Percentiles rank a stretch among this genome's conserved stretches.
phyloP scores from a whole-genome alignment of 345 rosid genomes.

The Toxicodendron radicans region DNA sequence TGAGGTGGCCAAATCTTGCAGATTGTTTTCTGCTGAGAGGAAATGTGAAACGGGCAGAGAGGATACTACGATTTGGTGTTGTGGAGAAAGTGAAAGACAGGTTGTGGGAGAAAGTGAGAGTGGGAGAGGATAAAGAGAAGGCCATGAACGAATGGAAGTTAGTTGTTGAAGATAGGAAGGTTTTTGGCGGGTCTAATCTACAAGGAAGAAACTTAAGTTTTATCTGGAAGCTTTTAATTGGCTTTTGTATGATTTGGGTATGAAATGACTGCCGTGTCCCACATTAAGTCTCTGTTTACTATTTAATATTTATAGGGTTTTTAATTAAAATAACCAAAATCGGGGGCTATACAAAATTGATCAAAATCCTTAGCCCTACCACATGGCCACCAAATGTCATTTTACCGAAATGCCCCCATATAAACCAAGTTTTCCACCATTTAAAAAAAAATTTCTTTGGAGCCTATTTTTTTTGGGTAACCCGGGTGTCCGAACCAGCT shows the following conservation, averaged over 20 bases:
- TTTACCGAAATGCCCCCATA: no score
- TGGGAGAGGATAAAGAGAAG: conserved; percentile 48
- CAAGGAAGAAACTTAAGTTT: conserved; percentile 2
- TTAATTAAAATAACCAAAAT: no score
- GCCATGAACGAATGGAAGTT: conserved; percentile 53
- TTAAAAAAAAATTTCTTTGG: no score
- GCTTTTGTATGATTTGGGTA: not conserved
- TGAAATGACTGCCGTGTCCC: not conserved
- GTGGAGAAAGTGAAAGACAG: conserved; percentile 26
- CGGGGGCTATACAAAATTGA: no score
- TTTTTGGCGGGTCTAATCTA: conserved; percentile 63
- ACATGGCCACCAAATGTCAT: no score
- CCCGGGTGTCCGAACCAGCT: no score
- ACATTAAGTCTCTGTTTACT: no score
- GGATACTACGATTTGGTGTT: conserved; percentile 24
- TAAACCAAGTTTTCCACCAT: no score
- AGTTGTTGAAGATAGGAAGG: conserved; percentile 19
- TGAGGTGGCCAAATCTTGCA: conserved; percentile 26
- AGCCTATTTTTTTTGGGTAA: no score
- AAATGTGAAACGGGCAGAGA: conserved; percentile 36
- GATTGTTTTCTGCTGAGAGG: conserved; percentile 21
- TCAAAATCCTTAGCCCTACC: no score
- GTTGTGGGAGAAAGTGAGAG: conserved; percentile 39
- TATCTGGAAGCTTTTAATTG: conserved; percentile 35
- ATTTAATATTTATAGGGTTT: no score